Evolutionary conservation across 169 alveolate genomes (phyloP).

Genomic region (Plasmodium cynomolgi): DNA sequence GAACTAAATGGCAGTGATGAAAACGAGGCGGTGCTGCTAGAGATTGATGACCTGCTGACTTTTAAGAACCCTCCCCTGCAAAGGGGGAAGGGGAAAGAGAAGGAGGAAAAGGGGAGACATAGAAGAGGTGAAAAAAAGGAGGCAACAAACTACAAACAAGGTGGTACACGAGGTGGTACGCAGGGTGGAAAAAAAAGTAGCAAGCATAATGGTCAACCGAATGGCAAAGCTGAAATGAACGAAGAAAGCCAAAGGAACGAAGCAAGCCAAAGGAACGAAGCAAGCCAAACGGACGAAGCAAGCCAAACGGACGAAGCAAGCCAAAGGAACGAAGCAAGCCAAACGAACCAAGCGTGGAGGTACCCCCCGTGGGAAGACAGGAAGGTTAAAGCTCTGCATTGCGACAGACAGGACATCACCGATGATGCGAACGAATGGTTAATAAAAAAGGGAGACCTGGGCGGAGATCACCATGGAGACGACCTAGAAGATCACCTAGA

Average conservation of each 20-base stretch:
- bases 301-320: no score
- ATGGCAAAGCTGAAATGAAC: no score
- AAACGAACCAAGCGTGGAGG: neutral
- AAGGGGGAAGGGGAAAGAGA: neutral
- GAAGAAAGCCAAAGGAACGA: no score
- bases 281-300: no score
- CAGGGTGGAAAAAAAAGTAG: neutral
- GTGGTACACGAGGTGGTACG: neutral
- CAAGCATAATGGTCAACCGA: neutral
- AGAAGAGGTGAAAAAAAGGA: neutral
- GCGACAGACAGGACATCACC: neutral
- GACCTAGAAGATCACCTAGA: neutral
- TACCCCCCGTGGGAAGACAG: neutral
- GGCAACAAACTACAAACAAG: neutral
- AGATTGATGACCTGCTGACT: conserved; percentile 17
- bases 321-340: neutral
- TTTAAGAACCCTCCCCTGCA: neutral
- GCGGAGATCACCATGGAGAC: neutral
- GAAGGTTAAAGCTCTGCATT: neutral
- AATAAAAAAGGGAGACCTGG: neutral
- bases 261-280: no score
- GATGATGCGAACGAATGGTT: conserved; percentile 49
- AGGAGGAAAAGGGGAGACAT: neutral
- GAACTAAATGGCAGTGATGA: conserved; percentile 53
- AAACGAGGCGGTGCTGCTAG: conserved; percentile 57